Base-by-base conservation (phyloP, 176 grass and related monocot species). In the Carex kokanica region DNA sequence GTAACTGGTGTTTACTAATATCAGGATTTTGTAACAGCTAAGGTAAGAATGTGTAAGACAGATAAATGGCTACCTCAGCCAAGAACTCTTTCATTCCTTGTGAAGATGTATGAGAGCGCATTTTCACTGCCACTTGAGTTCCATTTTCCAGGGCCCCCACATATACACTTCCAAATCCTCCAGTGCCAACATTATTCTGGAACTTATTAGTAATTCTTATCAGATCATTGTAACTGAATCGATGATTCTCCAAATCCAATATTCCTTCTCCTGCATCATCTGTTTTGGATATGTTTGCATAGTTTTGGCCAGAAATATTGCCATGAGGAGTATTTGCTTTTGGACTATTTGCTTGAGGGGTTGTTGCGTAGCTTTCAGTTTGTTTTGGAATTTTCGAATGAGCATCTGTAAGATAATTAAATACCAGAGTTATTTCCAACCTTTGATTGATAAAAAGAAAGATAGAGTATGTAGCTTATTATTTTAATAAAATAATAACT, bases 211-310 rank as follows among this genome's bases (percentile, higher is more conserved):
- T 92, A 49, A 92, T 89, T 5, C 11, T 56, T 54, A 84, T 21
- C 51, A 88, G 85, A 10, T 92, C 85, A 21, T 80, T 83, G 49
- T 92, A 92, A 63, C 3, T 90, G 64, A 90, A 92, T 72, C 83
- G 83, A 7, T 79, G 85, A 56, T 23, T 88, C 40, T 90, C 83
- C 34, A 86, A n/a, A n/a, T n/a, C n/a, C n/a, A n/a, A n/a, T n/a
- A n/a, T n/a, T n/a, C n/a, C n/a, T n/a, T n/a, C n/a, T n/a, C n/a
- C n/a, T n/a, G n/a, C n/a, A n/a, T n/a, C n/a, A n/a, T n/a, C 45
- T 70, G 15, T 2, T 59, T 56, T 24, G 11, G 81, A 60, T 40
- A 1, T 34, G 24, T 78, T 65, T 64, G 62, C 31, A 25, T 13
- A 16, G 4, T 21, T 45, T 72, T 51, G 51, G 17, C 78, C 55